A percentile compares a stretch with the other conserved stretches of the same genome.
Conservation (phyloP, 2,329 filamentous ascomycete species). For the Emergomyces orientalis region DNA sequence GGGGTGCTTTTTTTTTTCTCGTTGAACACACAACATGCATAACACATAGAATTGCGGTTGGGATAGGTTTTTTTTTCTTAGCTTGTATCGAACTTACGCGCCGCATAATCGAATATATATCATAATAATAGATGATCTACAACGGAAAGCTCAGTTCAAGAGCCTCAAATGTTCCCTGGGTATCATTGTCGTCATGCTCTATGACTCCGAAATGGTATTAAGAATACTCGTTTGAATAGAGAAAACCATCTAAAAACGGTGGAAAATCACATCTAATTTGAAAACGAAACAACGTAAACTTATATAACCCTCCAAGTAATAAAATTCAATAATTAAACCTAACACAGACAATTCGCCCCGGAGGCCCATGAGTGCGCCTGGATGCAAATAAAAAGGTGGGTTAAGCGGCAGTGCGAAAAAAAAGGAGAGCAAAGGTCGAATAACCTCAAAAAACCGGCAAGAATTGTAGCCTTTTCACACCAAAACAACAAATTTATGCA, state of each 20-base stretch:
- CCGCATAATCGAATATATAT: not conserved
- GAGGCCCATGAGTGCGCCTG: not conserved
- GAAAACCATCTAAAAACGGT: not conserved
- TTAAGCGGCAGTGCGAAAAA: not conserved
- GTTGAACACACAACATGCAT: not conserved
- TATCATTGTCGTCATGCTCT: too few relatives aligned
- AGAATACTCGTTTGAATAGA: not conserved
- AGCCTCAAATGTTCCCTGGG: not conserved
- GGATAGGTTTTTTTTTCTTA: not conserved
- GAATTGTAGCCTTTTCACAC: not conserved
- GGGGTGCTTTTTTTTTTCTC: not conserved
- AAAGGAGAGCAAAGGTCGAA: not conserved
- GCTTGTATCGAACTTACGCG: not conserved
- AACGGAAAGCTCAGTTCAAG: not conserved
- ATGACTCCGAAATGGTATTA: not conserved
- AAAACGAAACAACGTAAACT: not conserved
- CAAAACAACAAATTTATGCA: not conserved
- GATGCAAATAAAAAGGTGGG: not conserved
- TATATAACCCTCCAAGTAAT: not conserved
- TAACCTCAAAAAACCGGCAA: not conserved
- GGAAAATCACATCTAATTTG: not conserved
- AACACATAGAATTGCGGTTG: not conserved
- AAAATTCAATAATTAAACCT: not conserved
- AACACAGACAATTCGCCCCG: not conserved
- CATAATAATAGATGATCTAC: not conserved